Base-by-base conservation (phyloP, 2,329 filamentous ascomycete genomes). In the Bipolaris cookei region DNA sequence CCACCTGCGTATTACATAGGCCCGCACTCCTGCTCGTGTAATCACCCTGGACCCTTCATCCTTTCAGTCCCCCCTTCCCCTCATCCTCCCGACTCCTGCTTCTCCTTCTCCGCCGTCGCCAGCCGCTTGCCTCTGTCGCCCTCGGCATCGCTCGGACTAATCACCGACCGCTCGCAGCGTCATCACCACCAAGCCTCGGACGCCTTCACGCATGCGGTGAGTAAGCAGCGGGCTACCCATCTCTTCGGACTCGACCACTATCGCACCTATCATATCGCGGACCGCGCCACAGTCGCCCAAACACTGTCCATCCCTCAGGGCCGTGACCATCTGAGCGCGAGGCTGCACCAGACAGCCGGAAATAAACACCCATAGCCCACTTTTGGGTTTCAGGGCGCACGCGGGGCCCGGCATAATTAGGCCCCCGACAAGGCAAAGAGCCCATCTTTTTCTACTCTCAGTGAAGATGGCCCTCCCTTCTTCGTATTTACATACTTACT, bases 21-120 rank as follows among this genome's bases (percentile, higher is more conserved):
- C 25, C 25, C 25, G 7, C 25, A 28, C 25, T 8, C 25, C 7
- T 28, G 25, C 8, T 3, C 25, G 7, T 28, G 25, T 28, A 28
- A 41, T 62, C 51, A 54, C 41, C 58, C 58, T 69, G 71, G 66
- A 66, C 61, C 65, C 56, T 52, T 42, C 43, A 51, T 47, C 45
- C 50, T 39, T 23, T 13, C 23, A 49, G 37, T n/a, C 44, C 18
- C 38, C 45, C 64, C 59, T 56, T 56, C 62, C 58, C 56, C 51
- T 23, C 23, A 23, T 5, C 23, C 23, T n/a, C 23, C 23, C 23
- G 23, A 23, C 25, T 28, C 25, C 7, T 28, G 25, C 25, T 1
- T 28, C 25, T 28, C 25, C 25, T 8, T 10, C 25, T 28, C 25
- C 25, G 23, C 23, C 23, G 23, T 25, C 23, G 23, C 23, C 23